Evolutionary conservation across 441 rosid species (phyloP).

Genomic region (Theobroma grandiflorum): DNA sequence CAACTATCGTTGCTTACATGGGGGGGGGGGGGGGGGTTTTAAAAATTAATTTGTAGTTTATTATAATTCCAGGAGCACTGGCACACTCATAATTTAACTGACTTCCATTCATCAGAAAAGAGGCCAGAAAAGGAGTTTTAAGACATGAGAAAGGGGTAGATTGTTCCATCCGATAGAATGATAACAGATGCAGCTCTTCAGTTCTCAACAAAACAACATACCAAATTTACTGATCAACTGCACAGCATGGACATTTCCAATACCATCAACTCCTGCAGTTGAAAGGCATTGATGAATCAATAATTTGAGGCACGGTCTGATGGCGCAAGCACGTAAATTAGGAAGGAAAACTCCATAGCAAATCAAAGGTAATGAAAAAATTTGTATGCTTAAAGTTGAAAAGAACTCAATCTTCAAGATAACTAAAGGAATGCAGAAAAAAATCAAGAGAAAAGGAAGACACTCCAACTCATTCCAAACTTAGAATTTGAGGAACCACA

Average conservation of each 20-base stretch:
- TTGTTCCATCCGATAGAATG: slow-evolving; percentile 13
- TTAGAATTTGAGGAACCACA: background rate
- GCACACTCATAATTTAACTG: background rate
- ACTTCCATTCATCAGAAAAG: background rate
- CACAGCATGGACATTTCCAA: slow-evolving; percentile 83
- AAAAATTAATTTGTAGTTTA: slow-evolving; percentile 1
- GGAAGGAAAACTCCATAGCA: background rate
- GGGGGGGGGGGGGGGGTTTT: too few species aligned
- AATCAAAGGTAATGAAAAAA: background rate
- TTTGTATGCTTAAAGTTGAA: background rate
- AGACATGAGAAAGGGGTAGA: background rate
- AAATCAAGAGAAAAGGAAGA: slow-evolving; percentile 9
- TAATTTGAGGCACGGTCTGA: slow-evolving; percentile 7
- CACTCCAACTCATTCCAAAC: background rate
- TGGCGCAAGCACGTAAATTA: slow-evolving; percentile 2
- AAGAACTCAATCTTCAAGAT: slow-evolving; percentile 15
- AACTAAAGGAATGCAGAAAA: background rate
- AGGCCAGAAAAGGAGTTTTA: background rate
- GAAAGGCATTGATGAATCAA: slow-evolving; percentile 31
- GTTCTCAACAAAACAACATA: slow-evolving; percentile 38
- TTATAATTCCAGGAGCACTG: slow-evolving; percentile 11
- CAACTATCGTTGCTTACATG: slow-evolving; percentile 2
- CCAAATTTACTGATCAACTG: slow-evolving; percentile 82
- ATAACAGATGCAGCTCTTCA: slow-evolving; percentile 3
- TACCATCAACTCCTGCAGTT: slow-evolving; percentile 87